Evolutionary conservation across 108 stramenopile species (phyloP).

Genomic region (Discostella pseudostelligera): DNA sequence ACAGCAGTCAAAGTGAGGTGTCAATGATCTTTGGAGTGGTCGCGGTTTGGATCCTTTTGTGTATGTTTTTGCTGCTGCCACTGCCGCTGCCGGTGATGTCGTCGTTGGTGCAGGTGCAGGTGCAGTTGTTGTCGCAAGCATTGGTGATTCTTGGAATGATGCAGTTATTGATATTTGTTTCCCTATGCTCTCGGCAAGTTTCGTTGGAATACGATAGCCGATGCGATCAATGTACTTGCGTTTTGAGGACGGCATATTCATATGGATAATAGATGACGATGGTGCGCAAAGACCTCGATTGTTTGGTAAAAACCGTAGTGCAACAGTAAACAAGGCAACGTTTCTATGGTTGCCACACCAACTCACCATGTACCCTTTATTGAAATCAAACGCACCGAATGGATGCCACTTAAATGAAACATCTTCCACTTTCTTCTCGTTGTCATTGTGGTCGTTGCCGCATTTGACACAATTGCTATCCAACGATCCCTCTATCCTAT

Average conservation of each 20-base stretch:
- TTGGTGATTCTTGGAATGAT: neutral
- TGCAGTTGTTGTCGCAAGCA: neutral
- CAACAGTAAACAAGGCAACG: too few species aligned
- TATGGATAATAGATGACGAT: neutral
- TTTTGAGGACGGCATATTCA: too few species aligned
- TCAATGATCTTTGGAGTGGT: conserved; percentile 84
- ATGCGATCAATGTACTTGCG: conserved; percentile 84
- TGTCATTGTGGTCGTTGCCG: neutral
- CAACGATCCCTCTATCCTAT: neutral
- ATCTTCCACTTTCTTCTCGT: neutral
- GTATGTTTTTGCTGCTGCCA: conserved; percentile 63
- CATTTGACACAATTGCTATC: too few species aligned
- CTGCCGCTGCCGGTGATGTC: too few species aligned
- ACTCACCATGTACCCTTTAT: conserved; percentile 62
- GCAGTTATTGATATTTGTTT: conserved; percentile 15
- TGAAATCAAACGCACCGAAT: conserved; percentile 67
- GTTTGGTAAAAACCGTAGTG: too few species aligned
- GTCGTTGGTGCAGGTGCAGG: conserved; percentile 16
- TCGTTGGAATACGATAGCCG: conserved; percentile 83
- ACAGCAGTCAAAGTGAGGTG: conserved; percentile 95
- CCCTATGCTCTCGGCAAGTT: conserved; percentile 61
- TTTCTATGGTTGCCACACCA: too few species aligned
- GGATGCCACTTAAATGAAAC: conserved; percentile 67
- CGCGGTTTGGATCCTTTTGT: conserved; percentile 42
- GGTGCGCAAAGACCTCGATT: neutral